Evolutionary conservation across 208 protist species (phyloP), one percentile per base, ranked within the genome.

Genomic region (Leishmania gerbilli): DNA sequence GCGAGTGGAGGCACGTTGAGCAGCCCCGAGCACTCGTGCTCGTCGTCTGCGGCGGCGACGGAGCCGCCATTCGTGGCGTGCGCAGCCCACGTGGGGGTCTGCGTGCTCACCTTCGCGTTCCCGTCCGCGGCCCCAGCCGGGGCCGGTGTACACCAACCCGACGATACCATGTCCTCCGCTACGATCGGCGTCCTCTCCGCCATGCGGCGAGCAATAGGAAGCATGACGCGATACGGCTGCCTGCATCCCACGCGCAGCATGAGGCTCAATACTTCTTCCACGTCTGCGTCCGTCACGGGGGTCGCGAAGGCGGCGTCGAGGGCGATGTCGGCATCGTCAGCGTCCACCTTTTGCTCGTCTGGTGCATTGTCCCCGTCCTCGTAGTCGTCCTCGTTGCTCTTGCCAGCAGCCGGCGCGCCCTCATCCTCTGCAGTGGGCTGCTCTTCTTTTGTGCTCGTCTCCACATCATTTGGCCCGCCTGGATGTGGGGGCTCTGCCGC

Each of bases 201-300:
- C 68, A 87, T 34, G 13, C 76, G 79, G 15, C 56, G 71, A 19
- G 71, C 67, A 19, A 77, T 37, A 34, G 65, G 34, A 13, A 45
- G 34, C 24, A 81, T 75, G 45, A 53, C 47, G 6, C 69, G 40
- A n/a, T 56, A 56, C 34, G 87, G 62, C 6, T 83, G 51, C 37
- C 84, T 87, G 71, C 58, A 79, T 0, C 87, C 89, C 37, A 76
- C 58, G 19, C 83, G 74, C 27, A 89, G 65, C 47, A 81, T 71
- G 0, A 85, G 49, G 42, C 68, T 76, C 69, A 92, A 74, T 8
- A 92, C 76, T 31, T 55, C 53, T 55, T 92, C 89, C 37, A 92
- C 55, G 19, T 85, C 86, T 11, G 56, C 81, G 6, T 86, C 84
- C 3, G 81, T 83, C 6, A 87, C 53, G 0, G 71, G 34, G 2